Evolutionary conservation across 1,284 basidiomycete genomes (phyloP).

Genomic region (Gomphus bonarii): DNA sequence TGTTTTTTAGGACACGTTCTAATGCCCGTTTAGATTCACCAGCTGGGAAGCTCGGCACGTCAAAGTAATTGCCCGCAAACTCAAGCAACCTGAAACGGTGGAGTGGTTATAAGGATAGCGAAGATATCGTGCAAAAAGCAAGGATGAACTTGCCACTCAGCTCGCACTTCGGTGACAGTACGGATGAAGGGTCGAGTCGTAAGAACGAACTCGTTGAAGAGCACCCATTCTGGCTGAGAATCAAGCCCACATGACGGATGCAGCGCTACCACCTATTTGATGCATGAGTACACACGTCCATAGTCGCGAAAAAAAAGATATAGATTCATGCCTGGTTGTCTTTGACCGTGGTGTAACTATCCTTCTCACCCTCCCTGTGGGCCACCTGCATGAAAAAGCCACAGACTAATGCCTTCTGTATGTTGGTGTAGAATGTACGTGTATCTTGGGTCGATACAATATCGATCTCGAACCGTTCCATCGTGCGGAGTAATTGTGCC

Average conservation of each 20-base stretch:
- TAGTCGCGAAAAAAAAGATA: constrained; percentile 1
- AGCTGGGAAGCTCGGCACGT: constrained; percentile 53
- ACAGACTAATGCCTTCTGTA: constrained; percentile 80
- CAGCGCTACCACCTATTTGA: constrained; percentile 67
- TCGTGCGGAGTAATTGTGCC: constrained; percentile 79
- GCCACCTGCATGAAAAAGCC: constrained; percentile 99
- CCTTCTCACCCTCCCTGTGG: constrained; percentile 91
- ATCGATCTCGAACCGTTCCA: constrained; percentile 89
- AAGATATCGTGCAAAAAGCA: neutral
- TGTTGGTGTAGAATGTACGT: constrained; percentile 69
- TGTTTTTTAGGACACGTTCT: constrained; percentile 32
- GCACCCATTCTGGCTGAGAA: constrained; percentile 90
- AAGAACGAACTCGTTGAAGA: constrained; percentile 97
- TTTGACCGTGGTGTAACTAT: constrained; percentile 81
- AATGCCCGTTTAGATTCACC: constrained; percentile 69
- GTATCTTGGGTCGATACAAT: constrained; percentile 74
- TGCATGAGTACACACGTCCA: neutral
- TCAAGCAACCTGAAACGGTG: constrained; percentile 65
- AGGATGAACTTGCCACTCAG: constrained; percentile 65
- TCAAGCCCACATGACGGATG: constrained; percentile 93
- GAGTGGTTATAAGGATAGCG: neutral
- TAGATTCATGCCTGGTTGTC: constrained; percentile 67
- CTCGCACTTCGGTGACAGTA: constrained; percentile 81
- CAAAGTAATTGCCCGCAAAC: constrained; percentile 73
- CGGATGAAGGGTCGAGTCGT: constrained; percentile 88